phyloP scores from a whole-genome alignment of 371 early-diverging fungal genomes.

The Rhizopus stolonifer region DNA sequence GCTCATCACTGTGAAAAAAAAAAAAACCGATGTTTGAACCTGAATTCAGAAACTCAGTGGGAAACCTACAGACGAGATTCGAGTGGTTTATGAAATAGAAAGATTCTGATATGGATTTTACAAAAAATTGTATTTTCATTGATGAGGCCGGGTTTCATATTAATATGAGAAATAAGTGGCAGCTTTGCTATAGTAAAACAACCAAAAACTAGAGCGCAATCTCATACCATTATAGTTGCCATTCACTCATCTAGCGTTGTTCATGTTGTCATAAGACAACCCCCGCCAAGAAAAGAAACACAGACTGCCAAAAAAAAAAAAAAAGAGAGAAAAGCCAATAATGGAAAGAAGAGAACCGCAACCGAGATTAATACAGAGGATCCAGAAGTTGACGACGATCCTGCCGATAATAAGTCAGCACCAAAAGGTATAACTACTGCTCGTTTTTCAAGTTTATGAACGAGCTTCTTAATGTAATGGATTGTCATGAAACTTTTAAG shows the following conservation, averaged over 20 bases:
- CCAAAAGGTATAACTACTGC: slow-evolving; percentile 6
- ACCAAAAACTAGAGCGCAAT: no score
- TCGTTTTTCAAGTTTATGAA: slow-evolving; percentile 3
- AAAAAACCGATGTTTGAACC: no score
- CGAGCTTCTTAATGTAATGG: slow-evolving; percentile 6
- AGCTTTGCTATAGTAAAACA: no score
- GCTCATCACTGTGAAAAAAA: no score
- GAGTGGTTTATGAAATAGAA: no score
- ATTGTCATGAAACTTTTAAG: slow-evolving; percentile 3
- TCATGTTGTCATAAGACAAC: not conserved
- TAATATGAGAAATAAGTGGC: no score
- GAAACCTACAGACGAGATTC: no score
- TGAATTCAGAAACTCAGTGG: no score
- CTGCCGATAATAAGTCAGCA: slow-evolving; percentile 4
- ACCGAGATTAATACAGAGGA: slow-evolving; percentile 6
- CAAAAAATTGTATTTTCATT: no score
- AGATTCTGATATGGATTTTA: no score
- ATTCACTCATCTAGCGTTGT: slow-evolving; percentile 1
- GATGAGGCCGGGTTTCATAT: no score
- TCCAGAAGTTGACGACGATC: slow-evolving; percentile 9
- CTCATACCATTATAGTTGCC: no score
- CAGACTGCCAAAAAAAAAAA: slow-evolving; percentile 8
- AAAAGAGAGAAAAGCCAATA: not conserved
- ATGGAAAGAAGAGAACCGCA: slow-evolving; percentile 11
- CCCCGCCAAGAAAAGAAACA: slow-evolving; percentile 4